These are phyloP conservation scores for Trichoderma brevicompactum DNA, from an alignment of 2,329 filamentous ascomycete species.

Conservation along the genomic window DNA sequence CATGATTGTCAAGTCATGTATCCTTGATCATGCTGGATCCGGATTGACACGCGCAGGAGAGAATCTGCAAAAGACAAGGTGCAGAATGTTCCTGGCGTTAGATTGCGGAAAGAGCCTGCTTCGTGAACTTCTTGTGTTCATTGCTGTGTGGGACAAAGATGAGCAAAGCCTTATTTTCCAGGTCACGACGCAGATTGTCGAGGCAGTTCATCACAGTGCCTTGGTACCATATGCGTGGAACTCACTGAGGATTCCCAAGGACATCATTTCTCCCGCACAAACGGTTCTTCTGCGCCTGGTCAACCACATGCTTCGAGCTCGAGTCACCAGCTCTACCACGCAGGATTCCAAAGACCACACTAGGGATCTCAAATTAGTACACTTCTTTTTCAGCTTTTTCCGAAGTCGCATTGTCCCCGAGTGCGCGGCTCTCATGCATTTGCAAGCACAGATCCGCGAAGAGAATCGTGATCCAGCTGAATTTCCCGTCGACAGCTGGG, in stretches of 20 bases:
- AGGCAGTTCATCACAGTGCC: constrained; percentile 86
- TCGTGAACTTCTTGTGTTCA: constrained; percentile 90
- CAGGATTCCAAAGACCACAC: constrained; percentile 58
- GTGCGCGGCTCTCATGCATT: constrained; percentile 89
- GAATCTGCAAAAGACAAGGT: constrained; percentile 88
- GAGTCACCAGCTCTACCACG: constrained; percentile 48
- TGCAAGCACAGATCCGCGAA: constrained; percentile 86
- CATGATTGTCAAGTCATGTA: constrained; percentile 96
- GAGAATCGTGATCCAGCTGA: constrained; percentile 77
- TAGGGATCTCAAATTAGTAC: constrained; percentile 67
- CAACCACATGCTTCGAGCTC: constrained; percentile 79
- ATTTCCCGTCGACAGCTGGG: constrained; percentile 94
- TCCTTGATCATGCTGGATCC: constrained; percentile 79
- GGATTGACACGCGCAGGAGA: constrained; percentile 69
- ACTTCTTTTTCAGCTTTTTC: constrained; percentile 92
- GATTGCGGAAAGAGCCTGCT: constrained; percentile 90
- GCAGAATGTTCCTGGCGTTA: constrained; percentile 84
- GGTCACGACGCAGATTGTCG: constrained; percentile 93
- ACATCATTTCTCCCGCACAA: constrained; percentile 94
- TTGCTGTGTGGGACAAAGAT: constrained; percentile 94
- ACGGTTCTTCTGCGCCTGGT: constrained; percentile 90
- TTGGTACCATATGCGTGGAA: constrained; percentile 92
- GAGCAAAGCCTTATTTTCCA: constrained; percentile 95
- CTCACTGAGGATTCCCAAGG: constrained; percentile 87
- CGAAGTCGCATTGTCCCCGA: constrained; percentile 91